Base-by-base conservation (phyloP, 257 asterid species). In the Thymus mandschuricus region DNA sequence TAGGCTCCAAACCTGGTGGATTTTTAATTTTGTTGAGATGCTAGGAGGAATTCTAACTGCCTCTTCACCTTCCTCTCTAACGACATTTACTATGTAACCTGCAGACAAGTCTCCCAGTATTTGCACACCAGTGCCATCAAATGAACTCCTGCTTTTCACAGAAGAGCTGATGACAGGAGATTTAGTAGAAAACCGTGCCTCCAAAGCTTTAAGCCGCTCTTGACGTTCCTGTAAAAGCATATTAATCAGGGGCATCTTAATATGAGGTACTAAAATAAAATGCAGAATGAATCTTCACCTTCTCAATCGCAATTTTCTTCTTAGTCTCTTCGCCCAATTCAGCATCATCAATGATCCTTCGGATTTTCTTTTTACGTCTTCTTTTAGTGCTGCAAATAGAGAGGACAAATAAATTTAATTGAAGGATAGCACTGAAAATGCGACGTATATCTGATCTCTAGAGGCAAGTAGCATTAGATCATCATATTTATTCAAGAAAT, bases 261-360 rank as follows among this genome's bases (percentile, higher is more conserved):
- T 41, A 65, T 34, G 50, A 59, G 65, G 68, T 40, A 72, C 27
- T 64, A 61, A 33, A 31, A 72, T 64, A 52, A 21, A 62, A 67
- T 68, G 62, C 76, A 72, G 54, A 58, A 69, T 33, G 49, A 35
- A 11, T n/a, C n/a, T 13, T 77, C 69, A 86, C 99, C 90, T 89
- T 94, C 84, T 94, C 99, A 64, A 94, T 94, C 51, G 99, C 99
- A 88, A 94, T 94, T 86, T 94, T 94, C 83, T 80, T 91, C 87
- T 81, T 86, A 9, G 99, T 94, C 82, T 94, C 99, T 83, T 94
- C 99, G 34, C 99, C 99, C 76, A 94, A 74, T 70, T 94, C 99
- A 69, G 99, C 66, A 71, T 94, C 99, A 80, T 94, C 99, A 66
- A 94, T 91, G 78, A 94, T 94, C 82, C 98, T 89, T 46, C 99